phyloP scores from a whole-genome alignment of 176 grass and related monocot genomes.

The Carex cristatella region DNA sequence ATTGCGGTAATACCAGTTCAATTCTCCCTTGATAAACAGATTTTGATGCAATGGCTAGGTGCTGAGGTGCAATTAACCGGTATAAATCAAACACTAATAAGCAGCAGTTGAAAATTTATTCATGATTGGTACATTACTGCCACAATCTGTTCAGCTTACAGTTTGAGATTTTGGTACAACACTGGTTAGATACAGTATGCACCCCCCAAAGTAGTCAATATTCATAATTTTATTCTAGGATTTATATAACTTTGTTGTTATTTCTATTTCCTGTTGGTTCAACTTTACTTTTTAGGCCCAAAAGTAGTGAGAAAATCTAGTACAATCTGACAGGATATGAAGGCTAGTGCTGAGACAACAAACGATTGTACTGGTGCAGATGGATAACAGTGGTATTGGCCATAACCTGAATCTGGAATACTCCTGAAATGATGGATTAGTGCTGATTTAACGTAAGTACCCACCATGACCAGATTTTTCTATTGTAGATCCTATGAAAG shows the following conservation, averaged over 20 bases:
- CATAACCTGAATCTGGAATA: neutral
- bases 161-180: neutral
- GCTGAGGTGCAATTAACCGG: too few species aligned
- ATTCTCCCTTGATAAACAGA: too few species aligned
- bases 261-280: neutral
- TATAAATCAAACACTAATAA: too few species aligned
- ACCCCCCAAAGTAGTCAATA: neutral
- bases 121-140: neutral
- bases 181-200: neutral
- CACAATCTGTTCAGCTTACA: neutral
- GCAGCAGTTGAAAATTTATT: too few species aligned
- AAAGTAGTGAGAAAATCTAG: neutral
- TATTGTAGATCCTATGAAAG: slow-evolving; percentile 61
- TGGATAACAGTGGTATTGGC: neutral
- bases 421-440: neutral
- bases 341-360: neutral
- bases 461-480: neutral
- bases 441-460: neutral
- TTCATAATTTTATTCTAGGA: neutral
- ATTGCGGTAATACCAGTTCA: too few species aligned
- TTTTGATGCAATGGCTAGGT: too few species aligned
- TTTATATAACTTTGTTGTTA: neutral
- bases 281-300: neutral
- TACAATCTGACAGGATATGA: neutral
- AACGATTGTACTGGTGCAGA: neutral